Evolutionary conservation across 2,329 filamentous ascomycete genomes (phyloP).

Genomic region (Aspergillus hortae): DNA sequence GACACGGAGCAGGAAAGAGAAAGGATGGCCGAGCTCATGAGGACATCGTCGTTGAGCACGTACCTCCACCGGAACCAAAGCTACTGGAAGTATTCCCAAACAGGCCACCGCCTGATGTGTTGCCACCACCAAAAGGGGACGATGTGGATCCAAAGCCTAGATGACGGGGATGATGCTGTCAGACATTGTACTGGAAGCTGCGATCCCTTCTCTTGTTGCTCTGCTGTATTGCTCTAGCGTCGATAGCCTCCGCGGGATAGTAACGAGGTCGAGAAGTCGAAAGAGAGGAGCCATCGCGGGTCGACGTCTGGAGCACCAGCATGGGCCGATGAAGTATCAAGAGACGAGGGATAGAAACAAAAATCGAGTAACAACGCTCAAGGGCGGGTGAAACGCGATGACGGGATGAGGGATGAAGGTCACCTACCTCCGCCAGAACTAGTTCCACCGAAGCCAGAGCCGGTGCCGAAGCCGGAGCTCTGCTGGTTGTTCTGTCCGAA

Average conservation of each 20-base stretch:
- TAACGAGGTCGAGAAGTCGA: conserved; percentile 17
- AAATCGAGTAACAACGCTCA: conserved; percentile 4
- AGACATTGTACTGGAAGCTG: conserved; percentile 35
- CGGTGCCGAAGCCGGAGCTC: conserved; percentile 39
- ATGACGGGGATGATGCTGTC: conserved; percentile 35
- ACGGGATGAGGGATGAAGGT: conserved; percentile 8
- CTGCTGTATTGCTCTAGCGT: conserved; percentile 24
- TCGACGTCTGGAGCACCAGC: conserved; percentile 30
- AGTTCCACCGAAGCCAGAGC: conserved; percentile 33
- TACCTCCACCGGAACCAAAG: conserved; percentile 43
- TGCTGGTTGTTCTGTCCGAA: conserved; percentile 58
- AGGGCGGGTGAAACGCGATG: conserved; percentile 7
- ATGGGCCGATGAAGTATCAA: conserved; percentile 12
- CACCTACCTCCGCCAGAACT: conserved; percentile 38
- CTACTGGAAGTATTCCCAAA: conserved; percentile 36
- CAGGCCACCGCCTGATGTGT: conserved; percentile 29
- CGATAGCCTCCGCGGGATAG: conserved; percentile 20
- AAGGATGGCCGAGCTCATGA: conserved; percentile 24
- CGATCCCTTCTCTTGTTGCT: conserved; percentile 29
- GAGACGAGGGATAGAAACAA: conserved; percentile 2
- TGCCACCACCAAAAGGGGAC: conserved; percentile 35
- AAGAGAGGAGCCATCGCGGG: conserved; percentile 20
- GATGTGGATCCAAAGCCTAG: conserved; percentile 40
- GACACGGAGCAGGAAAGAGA: conserved; percentile 10
- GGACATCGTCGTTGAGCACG: conserved; percentile 25